Evolutionary conservation across 441 rosid genomes (phyloP), one percentile per base, ranked within the genome.

Genomic region (Viola pubescens): DNA sequence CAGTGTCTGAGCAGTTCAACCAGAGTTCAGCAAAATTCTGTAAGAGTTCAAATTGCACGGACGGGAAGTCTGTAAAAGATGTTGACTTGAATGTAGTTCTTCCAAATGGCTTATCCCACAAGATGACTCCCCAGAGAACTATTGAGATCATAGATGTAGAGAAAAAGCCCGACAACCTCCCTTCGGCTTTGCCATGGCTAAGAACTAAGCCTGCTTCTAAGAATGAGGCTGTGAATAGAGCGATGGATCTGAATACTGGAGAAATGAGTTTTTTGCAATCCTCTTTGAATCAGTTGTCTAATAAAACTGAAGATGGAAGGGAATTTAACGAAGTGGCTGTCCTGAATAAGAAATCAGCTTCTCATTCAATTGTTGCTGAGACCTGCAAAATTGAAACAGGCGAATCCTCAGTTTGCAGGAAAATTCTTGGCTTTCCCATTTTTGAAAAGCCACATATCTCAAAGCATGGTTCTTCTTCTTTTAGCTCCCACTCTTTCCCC

Each of bases 161-260:
- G 71, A 85, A 77, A 59, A 79, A 50, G 44, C 74, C 69, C 9
- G 84, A 79, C 54, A 81, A 76, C 58, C 61, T 47, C 62, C 51
- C 70, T 53, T 65, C 69, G 10, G 68, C 77, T 52, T 75, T 87
- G 67, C 83, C 95, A 64, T 87, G 95, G 95, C 77, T 89, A 59
- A 79, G 73, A 74, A 68, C 79, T 52, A 81, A 73, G 61, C 67
- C 73, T 48, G 62, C 46, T 59, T 50, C 40, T 61, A 77, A 74
- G 71, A 75, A 69, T 39, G 85, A 73, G 67, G 60, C 64, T 12
- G 60, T 64, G 5, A 44, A 56, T 68, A 65, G 66, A 0, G 71
- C 73, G 57, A 61, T 71, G 62, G 88, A 85, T 76, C 64, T 76
- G 63, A 81, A 80, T 67, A 55, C 53, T 0, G 64, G 55, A 57